Evolutionary conservation across 768 basidiomycete species (phyloP), one percentile per base, ranked within the genome.

Genomic region (Suillus decipiens): DNA sequence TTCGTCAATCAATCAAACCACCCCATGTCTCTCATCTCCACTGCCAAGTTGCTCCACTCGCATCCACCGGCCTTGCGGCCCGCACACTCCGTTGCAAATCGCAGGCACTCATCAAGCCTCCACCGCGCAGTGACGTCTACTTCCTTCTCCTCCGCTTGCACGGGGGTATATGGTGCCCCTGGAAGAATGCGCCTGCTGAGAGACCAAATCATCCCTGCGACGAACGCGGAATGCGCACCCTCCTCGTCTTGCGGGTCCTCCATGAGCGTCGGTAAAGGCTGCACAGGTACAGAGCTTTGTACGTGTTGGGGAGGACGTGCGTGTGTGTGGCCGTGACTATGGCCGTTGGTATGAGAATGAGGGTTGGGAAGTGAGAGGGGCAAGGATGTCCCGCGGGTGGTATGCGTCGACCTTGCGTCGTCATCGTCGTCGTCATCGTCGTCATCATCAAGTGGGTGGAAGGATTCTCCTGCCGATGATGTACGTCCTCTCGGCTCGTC

Each of bases 121-220:
- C 93, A 95, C 61, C 85, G 79, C 14, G 86, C 85, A 11, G 75
- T 74, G 39, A 9, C 34, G 15, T 79, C 80, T 34, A 75, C 76
- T 56, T 84, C 85, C 34, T 68, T 62, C 28, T 70, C 68, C 73
- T 15, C 48, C 63, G 12, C 68, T 63, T 6, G 56, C 4, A 68
- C 68, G 4, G 88, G 90, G 10, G 86, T 87, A 73, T 90, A 94
- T n/a, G 90, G 93, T 10, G 83, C 75, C 0, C 93, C 91, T 37
- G 92, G 92, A 54, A 88, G 76, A 59, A 92, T 76, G 51, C 86
- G 81, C 67, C 91, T 78, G 61, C 88, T 92, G 67, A 95, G 71
- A 0, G 92, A 86, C 73, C 86, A 94, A 61, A 95, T 89, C 91
- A 95, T 93, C 9, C 92, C 93, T 0, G 89, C 88, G n/a, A 92